Conservation (phyloP, 2,329 filamentous ascomycete species). For the Calonectria crousiana region DNA sequence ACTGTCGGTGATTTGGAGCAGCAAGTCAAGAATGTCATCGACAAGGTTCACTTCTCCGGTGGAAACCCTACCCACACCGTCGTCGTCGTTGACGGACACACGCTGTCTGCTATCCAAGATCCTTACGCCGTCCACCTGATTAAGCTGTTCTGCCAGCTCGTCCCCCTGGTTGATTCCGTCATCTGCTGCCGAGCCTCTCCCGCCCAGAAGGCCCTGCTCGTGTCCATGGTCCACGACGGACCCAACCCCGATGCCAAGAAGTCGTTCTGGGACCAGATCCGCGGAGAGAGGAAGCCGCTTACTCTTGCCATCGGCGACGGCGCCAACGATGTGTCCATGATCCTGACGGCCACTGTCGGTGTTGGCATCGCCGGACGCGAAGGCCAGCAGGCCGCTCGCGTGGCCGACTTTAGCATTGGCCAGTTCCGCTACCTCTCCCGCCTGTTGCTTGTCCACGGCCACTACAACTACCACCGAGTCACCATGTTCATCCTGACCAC, state of each 20-base stretch:
- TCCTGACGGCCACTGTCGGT: constrained; percentile 86
- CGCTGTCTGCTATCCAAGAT: constrained; percentile 77
- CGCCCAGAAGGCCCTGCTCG: constrained; percentile 90
- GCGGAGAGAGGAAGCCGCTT: constrained; percentile 54
- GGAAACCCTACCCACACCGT: constrained; percentile 60
- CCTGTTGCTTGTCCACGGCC: constrained; percentile 84
- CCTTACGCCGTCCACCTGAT: constrained; percentile 55
- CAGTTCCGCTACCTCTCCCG: constrained; percentile 91
- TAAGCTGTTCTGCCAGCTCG: constrained; percentile 80
- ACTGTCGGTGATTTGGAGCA: constrained; percentile 72
- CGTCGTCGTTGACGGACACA: constrained; percentile 89
- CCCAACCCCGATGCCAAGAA: constrained; percentile 50
- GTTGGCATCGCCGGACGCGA: constrained; percentile 94
- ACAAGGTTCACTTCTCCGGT: constrained; percentile 70
- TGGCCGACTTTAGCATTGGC: constrained; percentile 91
- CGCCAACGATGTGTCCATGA: constrained; percentile 96
- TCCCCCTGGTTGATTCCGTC: constrained; percentile 87
- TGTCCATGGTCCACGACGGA: constrained; percentile 80
- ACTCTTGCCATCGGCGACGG: constrained; percentile 94
- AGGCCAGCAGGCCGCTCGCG: constrained; percentile 88
- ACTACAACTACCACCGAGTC: constrained; percentile 91
- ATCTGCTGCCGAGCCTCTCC: constrained; percentile 94
- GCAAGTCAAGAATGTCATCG: constrained; percentile 70
- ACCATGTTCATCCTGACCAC: constrained; percentile 91
- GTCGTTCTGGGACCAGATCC: constrained; percentile 46